A percentile compares a stretch with the other conserved stretches of the same genome.
phyloP scores from a whole-genome alignment of 2,329 filamentous ascomycete genomes.

The Talaromyces albobiverticillius region DNA sequence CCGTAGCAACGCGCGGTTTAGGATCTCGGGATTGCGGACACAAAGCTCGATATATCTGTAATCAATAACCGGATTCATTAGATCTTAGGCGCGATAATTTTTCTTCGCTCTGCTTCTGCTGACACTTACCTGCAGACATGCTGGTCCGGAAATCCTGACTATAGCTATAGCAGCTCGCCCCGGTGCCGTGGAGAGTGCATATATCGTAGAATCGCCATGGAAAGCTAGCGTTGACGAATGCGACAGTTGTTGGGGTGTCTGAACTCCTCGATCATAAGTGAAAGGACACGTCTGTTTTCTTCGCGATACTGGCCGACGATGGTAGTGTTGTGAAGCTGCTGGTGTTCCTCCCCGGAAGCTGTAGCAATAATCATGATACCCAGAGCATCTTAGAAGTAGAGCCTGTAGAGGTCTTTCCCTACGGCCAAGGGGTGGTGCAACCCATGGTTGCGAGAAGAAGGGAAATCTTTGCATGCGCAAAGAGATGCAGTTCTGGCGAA shows the following conservation, averaged over 20 bases:
- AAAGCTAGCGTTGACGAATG: constrained; percentile 13
- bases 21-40: constrained; percentile 57
- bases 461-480: constrained; percentile 13
- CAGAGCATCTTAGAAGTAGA: background rate
- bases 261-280: too few relatives aligned
- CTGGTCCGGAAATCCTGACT: constrained; percentile 78
- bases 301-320: too few relatives aligned
- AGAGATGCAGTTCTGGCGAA: background rate
- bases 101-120: too few relatives aligned
- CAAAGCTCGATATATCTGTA: constrained; percentile 61
- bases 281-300: background rate
- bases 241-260: background rate
- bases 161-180: constrained; percentile 89
- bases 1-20: constrained; percentile 62
- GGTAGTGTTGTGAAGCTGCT: constrained; percentile 1
- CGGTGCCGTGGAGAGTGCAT: constrained; percentile 82
- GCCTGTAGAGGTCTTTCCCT: background rate
- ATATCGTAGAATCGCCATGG: constrained; percentile 64
- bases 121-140: constrained; percentile 62
- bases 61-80: background rate
- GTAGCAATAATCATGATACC: background rate
- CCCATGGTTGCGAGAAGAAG: constrained; percentile 3
- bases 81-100: too few relatives aligned
- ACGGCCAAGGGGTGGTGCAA: background rate
- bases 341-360: background rate